phyloP scores from a whole-genome alignment of 2,329 filamentous ascomycete species.

The Claviceps purpurea region DNA sequence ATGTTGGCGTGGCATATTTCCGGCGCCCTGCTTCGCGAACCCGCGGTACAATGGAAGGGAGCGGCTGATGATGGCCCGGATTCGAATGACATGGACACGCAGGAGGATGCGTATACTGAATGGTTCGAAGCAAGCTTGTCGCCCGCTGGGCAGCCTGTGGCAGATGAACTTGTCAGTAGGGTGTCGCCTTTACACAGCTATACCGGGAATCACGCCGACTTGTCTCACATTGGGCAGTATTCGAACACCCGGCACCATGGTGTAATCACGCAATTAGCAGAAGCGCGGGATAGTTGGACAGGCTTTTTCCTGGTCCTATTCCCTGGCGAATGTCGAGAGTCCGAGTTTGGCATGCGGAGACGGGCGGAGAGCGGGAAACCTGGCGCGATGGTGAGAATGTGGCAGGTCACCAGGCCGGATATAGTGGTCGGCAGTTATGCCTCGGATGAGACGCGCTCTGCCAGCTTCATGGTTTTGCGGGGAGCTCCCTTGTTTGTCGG shows the following conservation, averaged over 20 bases:
- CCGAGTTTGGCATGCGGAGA: neutral
- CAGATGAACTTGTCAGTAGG: conserved; percentile 1
- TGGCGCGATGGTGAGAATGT: neutral
- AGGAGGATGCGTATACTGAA: conserved; percentile 80
- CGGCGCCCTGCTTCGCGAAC: conserved; percentile 24
- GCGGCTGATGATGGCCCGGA: conserved; percentile 59
- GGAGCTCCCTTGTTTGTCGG: neutral
- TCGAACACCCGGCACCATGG: conserved; percentile 19
- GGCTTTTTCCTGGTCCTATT: neutral
- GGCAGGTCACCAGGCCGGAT: neutral
- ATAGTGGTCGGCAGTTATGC: neutral
- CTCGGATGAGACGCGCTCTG: neutral
- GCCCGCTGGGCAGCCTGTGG: conserved; percentile 48
- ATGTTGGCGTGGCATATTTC: conserved; percentile 59
- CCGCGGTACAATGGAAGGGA: conserved; percentile 41
- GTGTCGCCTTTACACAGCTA: neutral
- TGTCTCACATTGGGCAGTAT: conserved; percentile 21
- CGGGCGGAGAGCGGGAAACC: neutral
- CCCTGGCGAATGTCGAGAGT: neutral
- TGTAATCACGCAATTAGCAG: neutral
- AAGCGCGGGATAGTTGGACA: neutral
- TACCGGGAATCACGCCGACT: neutral
- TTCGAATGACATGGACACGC: conserved; percentile 89
- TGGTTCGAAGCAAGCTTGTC: conserved; percentile 65
- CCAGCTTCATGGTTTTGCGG: neutral